Evolutionary conservation across 495 filamentous ascomycete species (phyloP), one percentile per base, ranked within the genome.

Genomic region (Cercophora sp.): DNA sequence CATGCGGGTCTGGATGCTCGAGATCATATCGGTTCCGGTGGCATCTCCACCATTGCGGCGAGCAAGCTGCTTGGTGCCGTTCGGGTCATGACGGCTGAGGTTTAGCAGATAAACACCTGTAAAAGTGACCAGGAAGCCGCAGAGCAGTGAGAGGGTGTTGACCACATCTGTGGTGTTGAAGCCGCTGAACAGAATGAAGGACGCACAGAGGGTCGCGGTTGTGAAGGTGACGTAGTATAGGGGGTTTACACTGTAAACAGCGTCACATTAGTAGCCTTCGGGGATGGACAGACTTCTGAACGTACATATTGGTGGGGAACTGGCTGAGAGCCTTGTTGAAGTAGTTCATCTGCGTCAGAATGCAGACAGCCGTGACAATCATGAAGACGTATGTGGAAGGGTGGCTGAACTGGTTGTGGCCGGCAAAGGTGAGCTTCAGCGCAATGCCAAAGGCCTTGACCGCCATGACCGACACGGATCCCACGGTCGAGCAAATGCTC

Each of bases 211-310:
- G 13, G 93, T 98, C 26, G 86, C 88, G 5, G 93, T 97, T 4
- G 93, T 98, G 70, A 98, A 98, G n/a, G 92, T 96, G 44, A 98
- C 93, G 69, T 98, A 98, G 77, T 98, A 98, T 27, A 98, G 82
- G 1, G 93, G 93, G 65, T 97, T 98, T 29, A 98, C 93, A 58
- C 93, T 98, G 59, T 13, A 25, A 32, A n/a, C 36, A 58, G 41
- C 0, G 35, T n/a, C 15, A 18, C 27, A 25, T 51, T 27, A n/a
- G 53, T 79, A 60, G 77, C 69, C 3, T 37, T 48, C 47, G 18
- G 20, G 16, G 3, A 70, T 19, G 1, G 4, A 10, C 29, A 23
- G 13, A 15, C 15, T 9, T 8, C 13, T 9, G 6, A 22, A 44
- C 62, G 11, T 81, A 96, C 92, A 98, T 90, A 48, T 90, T 91